Percentiles rank a stretch among this genome's conserved stretches.
Conservation (phyloP, 2,329 filamentous ascomycete genomes). For the Colletotrichum liriopes region DNA sequence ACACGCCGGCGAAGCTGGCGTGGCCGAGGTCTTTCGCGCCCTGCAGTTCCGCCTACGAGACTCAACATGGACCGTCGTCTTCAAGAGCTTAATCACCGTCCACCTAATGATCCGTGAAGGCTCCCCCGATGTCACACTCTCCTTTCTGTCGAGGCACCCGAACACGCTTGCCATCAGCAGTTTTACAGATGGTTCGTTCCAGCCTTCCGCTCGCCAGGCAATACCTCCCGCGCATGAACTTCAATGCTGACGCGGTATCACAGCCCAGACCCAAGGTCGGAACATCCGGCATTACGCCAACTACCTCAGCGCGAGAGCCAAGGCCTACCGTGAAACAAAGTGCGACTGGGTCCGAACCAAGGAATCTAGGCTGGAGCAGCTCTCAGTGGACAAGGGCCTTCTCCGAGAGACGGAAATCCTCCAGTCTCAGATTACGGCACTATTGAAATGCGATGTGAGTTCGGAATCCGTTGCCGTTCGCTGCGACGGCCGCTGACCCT, state of each 20-base stretch:
- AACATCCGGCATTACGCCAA: constrained; percentile 94
- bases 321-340: constrained; percentile 86
- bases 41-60: constrained; percentile 91
- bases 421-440: constrained; percentile 86
- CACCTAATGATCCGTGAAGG: constrained; percentile 99
- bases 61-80: constrained; percentile 99
- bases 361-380: constrained; percentile 85
- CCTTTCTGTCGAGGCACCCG: constrained; percentile 86
- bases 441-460: constrained; percentile 91
- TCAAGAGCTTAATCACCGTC: constrained; percentile 96
- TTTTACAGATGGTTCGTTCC: constrained; percentile 88
- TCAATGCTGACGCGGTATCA: constrained; percentile 16
- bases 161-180: constrained; percentile 89
- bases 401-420: constrained; percentile 92
- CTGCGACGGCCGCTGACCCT: constrained; percentile 32
- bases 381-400: constrained; percentile 92
- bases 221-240: not conserved
- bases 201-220: not conserved
- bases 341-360: constrained; percentile 91
- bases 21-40: constrained; percentile 95
- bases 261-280: constrained; percentile 93
- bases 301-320: constrained; percentile 87
- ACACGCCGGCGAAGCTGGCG: constrained; percentile 92
- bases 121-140: constrained; percentile 87
- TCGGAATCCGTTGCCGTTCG: not conserved